A percentile compares a stretch with the other conserved stretches of the same genome.
Conservation (phyloP, 495 filamentous ascomycete genomes). For the Trichoderma gamsii region DNA sequence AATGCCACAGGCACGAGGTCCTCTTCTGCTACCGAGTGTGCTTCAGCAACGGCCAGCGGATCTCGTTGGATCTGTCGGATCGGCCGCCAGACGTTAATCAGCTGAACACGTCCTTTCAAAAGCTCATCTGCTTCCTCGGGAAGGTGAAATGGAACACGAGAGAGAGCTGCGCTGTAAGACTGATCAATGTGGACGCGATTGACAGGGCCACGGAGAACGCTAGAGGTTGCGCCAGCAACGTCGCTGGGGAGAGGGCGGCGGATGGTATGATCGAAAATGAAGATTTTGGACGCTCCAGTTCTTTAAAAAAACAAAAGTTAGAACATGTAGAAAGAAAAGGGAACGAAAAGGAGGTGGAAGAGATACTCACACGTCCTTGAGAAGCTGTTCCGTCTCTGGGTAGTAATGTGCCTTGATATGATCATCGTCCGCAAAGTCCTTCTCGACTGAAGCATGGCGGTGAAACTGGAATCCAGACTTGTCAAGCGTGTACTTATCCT, state of each 20-base stretch:
- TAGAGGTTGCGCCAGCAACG: background rate
- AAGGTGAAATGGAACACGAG: conserved; percentile 55
- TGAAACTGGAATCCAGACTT: conserved; percentile 38
- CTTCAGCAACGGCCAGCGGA: conserved; percentile 58
- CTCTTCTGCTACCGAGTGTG: conserved; percentile 50
- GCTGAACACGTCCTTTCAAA: conserved; percentile 59
- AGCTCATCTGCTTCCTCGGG: conserved; percentile 57
- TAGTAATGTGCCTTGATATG: conserved; percentile 62
- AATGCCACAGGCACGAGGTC: conserved; percentile 66
- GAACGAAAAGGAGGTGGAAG: background rate
- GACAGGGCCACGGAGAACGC: conserved; percentile 52
- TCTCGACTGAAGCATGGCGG: conserved; percentile 40
- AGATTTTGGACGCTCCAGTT: conserved; percentile 57
- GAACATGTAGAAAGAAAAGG: background rate
- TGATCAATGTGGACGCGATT: conserved; percentile 69
- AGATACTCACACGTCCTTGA: conserved; percentile 55
- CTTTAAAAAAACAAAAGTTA: conserved; percentile 30
- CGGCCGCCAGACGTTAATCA: conserved; percentile 77
- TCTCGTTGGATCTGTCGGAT: conserved; percentile 59
- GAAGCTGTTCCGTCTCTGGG: conserved; percentile 57
- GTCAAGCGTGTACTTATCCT: conserved; percentile 37
- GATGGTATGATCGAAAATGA: conserved; percentile 74
- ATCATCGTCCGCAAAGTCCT: conserved; percentile 63
- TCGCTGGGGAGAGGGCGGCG: conserved; percentile 43
- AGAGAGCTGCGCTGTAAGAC: conserved; percentile 52